Evolutionary conservation across 768 basidiomycete species (phyloP).

Genomic region (Daedaleopsis sinensis): DNA sequence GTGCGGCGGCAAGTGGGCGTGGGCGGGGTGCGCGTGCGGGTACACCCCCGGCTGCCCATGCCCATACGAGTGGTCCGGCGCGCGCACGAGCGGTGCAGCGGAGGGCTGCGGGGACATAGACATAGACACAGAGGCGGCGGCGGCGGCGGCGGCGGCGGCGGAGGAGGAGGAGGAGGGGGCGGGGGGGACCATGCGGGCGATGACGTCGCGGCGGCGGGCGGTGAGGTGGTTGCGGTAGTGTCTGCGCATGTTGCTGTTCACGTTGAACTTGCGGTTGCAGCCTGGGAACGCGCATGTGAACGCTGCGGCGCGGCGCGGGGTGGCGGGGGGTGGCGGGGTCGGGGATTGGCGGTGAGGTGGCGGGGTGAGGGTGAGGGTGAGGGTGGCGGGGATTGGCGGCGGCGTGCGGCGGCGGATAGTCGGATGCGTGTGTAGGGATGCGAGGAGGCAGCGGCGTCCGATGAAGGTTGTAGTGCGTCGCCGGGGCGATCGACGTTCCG

Average conservation of each 20-base stretch:
- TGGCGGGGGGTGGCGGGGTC: too few species aligned
- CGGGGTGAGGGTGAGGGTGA: too few species aligned
- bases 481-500: too few species aligned
- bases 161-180: background rate
- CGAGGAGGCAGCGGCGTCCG: too few species aligned
- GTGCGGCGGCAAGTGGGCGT: too few species aligned
- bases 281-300: conserved; percentile 75
- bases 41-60: too few species aligned
- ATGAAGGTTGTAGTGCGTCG: too few species aligned
- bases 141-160: background rate
- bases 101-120: background rate
- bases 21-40: too few species aligned
- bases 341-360: too few species aligned
- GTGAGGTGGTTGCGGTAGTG: conserved; percentile 69
- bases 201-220: conserved; percentile 14
- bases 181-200: conserved; percentile 18
- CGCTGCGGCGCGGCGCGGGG: conserved; percentile 52
- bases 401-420: too few species aligned
- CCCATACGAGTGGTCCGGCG: background rate
- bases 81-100: background rate
- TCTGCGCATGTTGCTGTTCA: conserved; percentile 84
- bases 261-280: conserved; percentile 79
- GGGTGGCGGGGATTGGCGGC: too few species aligned
- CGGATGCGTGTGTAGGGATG: too few species aligned
- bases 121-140: background rate